Evolutionary conservation across 257 asterid species (phyloP).

Genomic region (Fraxinus anomala): DNA sequence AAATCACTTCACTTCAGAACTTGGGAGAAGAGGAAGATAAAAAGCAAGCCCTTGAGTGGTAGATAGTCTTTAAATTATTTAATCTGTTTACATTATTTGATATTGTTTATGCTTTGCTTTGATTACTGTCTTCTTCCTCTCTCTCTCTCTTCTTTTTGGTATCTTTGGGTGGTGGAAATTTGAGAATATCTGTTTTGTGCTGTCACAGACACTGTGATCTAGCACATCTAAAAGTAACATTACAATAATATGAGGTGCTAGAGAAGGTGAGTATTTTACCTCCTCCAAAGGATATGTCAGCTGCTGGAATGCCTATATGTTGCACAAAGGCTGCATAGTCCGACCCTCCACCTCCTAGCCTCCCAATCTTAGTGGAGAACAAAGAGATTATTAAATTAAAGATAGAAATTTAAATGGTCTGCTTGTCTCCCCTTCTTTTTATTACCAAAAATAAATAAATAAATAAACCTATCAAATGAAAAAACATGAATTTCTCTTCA

Average conservation of each 20-base stretch:
- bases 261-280: constrained; percentile 39
- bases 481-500: background rate
- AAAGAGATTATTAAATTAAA: constrained; percentile 13
- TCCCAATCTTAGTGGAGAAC: constrained; percentile 54
- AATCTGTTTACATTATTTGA: background rate
- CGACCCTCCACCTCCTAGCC: constrained; percentile 82
- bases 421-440: background rate
- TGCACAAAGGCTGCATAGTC: constrained; percentile 82
- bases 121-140: background rate
- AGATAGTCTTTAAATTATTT: background rate
- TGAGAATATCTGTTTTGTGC: background rate
- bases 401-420: constrained; percentile 2
- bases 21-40: background rate
- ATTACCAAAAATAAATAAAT: no score
- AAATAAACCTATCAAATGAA: no score
- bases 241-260: constrained; percentile 4
- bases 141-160: background rate
- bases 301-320: constrained; percentile 73
- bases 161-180: background rate
- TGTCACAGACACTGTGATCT: background rate
- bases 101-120: background rate
- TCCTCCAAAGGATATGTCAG: constrained; percentile 61
- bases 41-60: constrained; percentile 4
- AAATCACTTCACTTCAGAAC: background rate
- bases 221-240: constrained; percentile 1